Evolutionary conservation across 345 rosid species (phyloP).

Genomic region (Rhodamnia argentea): DNA sequence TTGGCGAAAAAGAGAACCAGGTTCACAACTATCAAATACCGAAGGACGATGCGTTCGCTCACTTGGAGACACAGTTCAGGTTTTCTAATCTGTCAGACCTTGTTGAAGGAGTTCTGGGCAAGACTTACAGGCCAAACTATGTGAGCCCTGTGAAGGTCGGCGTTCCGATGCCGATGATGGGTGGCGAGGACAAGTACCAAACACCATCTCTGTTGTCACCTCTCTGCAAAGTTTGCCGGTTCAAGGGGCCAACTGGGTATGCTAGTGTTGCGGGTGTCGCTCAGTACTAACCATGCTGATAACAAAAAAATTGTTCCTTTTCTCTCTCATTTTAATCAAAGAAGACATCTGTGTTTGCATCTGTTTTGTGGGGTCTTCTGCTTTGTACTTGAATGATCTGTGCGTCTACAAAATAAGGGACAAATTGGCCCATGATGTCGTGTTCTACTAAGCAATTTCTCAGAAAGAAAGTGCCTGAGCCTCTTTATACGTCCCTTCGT

Average conservation of each 20-base stretch:
- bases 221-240: conserved; percentile 53
- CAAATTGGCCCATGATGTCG: not conserved
- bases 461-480: not conserved
- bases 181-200: conserved; percentile 73
- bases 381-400: not conserved
- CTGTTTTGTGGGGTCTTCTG: not conserved
- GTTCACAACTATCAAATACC: conserved; percentile 72
- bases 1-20: conserved; percentile 51
- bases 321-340: not conserved
- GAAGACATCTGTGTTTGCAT: not conserved
- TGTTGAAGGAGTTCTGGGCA: conserved; percentile 75
- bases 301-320: not conserved
- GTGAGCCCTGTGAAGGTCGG: conserved; percentile 62
- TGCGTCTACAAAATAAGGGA: not conserved
- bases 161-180: conserved; percentile 76
- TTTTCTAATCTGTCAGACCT: conserved; percentile 39
- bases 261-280: conserved; percentile 8
- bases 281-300: not conserved
- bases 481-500: not conserved
- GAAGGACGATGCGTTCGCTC: conserved; percentile 52
- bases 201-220: conserved; percentile 65
- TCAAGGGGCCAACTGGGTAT: conserved; percentile 23
- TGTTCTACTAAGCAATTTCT: not conserved
- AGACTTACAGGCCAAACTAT: conserved; percentile 57
- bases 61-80: conserved; percentile 72